Percentiles rank a stretch among this genome's conserved stretches.
These are phyloP conservation scores for Backusella morwellensis DNA, from an alignment of 192 early-diverging fungal genomes.

Conservation along the genomic window DNA sequence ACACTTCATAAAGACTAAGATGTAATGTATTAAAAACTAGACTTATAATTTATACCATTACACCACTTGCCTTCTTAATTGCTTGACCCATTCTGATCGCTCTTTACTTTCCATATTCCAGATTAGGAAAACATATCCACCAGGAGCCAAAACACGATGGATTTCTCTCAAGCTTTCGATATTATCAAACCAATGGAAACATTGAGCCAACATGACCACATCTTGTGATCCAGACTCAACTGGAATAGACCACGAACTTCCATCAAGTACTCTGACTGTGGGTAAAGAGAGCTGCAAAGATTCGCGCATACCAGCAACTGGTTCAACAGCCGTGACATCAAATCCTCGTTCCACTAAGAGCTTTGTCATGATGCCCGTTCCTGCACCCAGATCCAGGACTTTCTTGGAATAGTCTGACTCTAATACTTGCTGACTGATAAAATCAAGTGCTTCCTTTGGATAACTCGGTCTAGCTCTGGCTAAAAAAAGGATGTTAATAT, in stretches of 20 bases:
- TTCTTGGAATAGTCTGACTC: not conserved
- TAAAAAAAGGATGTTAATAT: not conserved
- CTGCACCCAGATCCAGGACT: slow-evolving; percentile 27
- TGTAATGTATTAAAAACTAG: not conserved
- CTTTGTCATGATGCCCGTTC: slow-evolving; percentile 32
- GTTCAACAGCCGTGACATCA: slow-evolving; percentile 30
- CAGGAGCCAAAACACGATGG: slow-evolving; percentile 41
- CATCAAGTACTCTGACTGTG: slow-evolving; percentile 12
- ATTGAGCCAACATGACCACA: slow-evolving; percentile 42
- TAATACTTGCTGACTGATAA: not conserved
- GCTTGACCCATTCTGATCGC: slow-evolving; percentile 24
- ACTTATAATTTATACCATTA: not conserved
- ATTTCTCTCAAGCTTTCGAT: slow-evolving; percentile 37
- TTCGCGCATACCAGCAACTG: slow-evolving; percentile 21
- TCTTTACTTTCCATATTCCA: slow-evolving; percentile 49
- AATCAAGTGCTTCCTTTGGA: slow-evolving; percentile 8
- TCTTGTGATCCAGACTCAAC: slow-evolving; percentile 30
- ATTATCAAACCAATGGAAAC: slow-evolving; percentile 55
- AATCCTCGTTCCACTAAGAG: slow-evolving; percentile 9
- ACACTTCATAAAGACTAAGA: slow-evolving; percentile 34
- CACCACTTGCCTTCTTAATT: slow-evolving; percentile 15
- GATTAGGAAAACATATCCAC: slow-evolving; percentile 34
- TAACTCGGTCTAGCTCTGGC: slow-evolving; percentile 26
- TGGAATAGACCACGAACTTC: slow-evolving; percentile 32
- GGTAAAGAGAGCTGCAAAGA: slow-evolving; percentile 13